Base-by-base conservation (phyloP, 345 rosid genomes). In the Salix suchowensis region DNA sequence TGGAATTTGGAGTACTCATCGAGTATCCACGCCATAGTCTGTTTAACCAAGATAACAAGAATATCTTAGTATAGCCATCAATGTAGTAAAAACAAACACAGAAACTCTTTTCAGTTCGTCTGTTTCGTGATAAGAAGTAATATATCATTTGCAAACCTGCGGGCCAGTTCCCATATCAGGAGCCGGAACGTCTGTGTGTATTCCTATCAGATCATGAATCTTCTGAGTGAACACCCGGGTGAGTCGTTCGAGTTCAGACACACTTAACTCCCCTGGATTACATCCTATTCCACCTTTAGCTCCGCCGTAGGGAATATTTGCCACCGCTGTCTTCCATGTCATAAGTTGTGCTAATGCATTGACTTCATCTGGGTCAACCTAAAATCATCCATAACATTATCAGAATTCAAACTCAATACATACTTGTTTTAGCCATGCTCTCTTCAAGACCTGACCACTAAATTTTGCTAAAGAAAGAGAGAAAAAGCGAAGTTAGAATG, bases 1-100 rank as follows among this genome's bases (percentile, higher is more conserved):
- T 96, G 98, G 73, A 96, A 96, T 81, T 96, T 93, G 0, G 98
- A 96, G 85, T 93, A 93, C 75, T 96, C 99, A 28, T 96, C 98
- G n/a, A 96, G 86, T 76, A 96, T 93, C 99, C 99, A 96, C 11
- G 98, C 99, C 98, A 93, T 96, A 28, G 97, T 93, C 98, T 96
- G 87, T 72, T 81, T 13, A 81, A 79, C 58, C 69, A 62, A 65
- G 6, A 76, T 14, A 60, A 55, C 14, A 71, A 76, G 55, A 62
- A 73, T 61, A 23, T 18, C 13, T n/a, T 50, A 46, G 48, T 34
- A 55, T 46, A 21, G n/a, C 46, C 14, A 46, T 1, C 37, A 23
- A 23, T 23, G 24, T 24, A 7, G 34, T 55, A 18, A n/a, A 67
- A 48, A 6, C 4, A 52, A 28, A 55, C n/a, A 69, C 0, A 7